Evolutionary conservation across 176 grass and related monocot species (phyloP), one percentile per base, ranked within the genome.

Genomic region (Canna indica): DNA sequence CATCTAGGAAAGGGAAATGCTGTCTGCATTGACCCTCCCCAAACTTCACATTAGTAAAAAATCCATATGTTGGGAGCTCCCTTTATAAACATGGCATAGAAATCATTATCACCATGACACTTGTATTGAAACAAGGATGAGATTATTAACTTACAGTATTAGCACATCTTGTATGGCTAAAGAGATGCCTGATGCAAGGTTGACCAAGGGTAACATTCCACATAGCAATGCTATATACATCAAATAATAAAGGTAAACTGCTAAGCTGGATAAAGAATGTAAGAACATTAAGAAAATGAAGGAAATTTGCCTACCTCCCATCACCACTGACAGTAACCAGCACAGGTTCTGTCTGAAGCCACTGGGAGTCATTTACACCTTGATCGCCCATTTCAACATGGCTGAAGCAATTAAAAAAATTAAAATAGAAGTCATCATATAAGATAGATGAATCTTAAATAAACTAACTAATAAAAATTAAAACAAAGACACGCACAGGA

Each of bases 151-250:
- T 80, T 87, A 92, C 93, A 18, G 86, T 76, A 77, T 97, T 92
- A 78, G 76, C 82, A 70, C 88, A 88, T 90, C 86, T 83, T 81
- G 75, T 81, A 82, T 92, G 93, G 74, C 82, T 64, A 13, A 75
- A 9, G 9, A 88, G 86, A 87, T 88, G 88, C 53, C 84, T 97
- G 64, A 97, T 72, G 60, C 82, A 89, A 80, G 89, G 89, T 73
- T 87, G 82, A 25, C 89, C 89, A 56, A 97, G 78, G 64, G 82
- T 87, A 70, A 85, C 94, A 84, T 97, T 84, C 89, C 94, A 97
- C 86, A 97, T 85, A 75, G 77, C 89, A 81, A 92, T 53, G 28
- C 89, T 92, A 75, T 48, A 81, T 33, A 83, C 46, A n/a, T 67
- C 41, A 74, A 78, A 50, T 57, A 61, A 34, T 31, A n/a, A 72